Conservation (phyloP, 805 yeast species). For the Dipodascopsis uninucleata region DNA sequence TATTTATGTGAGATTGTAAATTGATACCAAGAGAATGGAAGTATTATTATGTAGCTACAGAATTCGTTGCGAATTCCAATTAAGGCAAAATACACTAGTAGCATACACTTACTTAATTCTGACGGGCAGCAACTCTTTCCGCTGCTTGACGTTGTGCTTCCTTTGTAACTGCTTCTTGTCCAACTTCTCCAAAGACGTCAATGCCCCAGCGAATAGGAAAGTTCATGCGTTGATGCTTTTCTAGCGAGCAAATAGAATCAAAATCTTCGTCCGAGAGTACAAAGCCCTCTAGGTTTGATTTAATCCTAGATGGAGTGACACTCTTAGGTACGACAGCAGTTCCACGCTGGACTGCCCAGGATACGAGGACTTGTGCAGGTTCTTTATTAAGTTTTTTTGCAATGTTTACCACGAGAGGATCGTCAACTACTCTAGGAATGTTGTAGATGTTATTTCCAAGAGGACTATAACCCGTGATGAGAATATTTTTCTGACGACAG, state of each 20-base stretch:
- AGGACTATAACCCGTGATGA: constrained; percentile 73
- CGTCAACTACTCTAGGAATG: constrained; percentile 41
- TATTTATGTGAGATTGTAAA: too few species aligned
- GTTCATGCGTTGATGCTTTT: constrained; percentile 29
- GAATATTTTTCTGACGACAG: constrained; percentile 50
- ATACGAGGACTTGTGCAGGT: constrained; percentile 52
- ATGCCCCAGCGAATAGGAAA: constrained; percentile 34
- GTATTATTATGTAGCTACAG: too few species aligned
- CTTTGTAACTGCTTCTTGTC: constrained; percentile 17
- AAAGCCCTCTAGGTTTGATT: constrained; percentile 39
- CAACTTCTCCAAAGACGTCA: constrained; percentile 31
- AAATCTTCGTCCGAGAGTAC: constrained; percentile 44
- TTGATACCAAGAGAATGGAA: too few species aligned
- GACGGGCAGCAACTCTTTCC: neutral
- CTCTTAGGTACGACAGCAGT: constrained; percentile 66
- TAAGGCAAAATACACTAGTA: too few species aligned
- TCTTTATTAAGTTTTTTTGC: constrained; percentile 53
- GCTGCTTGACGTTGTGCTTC: constrained; percentile 1
- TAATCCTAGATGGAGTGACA: constrained; percentile 60
- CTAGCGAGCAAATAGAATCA: constrained; percentile 22
- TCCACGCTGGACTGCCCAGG: constrained; percentile 58
- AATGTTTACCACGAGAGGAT: constrained; percentile 45
- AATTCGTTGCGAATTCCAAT: too few species aligned
- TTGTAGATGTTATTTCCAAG: constrained; percentile 52
- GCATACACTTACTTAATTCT: neutral